Evolutionary conservation across 116 monocot species (phyloP).

Genomic region (Zostera marina): DNA sequence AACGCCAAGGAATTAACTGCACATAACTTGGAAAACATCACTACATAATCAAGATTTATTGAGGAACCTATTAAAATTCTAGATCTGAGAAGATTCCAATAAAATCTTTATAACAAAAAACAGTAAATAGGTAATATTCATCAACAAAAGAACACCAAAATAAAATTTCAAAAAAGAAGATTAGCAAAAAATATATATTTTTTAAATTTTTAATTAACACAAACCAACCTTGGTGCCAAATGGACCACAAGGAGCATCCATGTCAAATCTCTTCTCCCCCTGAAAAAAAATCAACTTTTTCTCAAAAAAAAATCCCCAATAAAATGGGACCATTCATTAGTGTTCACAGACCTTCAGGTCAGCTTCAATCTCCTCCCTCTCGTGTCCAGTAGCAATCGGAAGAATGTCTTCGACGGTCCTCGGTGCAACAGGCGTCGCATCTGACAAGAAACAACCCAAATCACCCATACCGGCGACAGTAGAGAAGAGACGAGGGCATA

Average conservation of each 20-base stretch:
- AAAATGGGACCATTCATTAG: background rate
- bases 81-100: too few species aligned
- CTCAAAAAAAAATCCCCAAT: background rate
- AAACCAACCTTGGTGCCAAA: slow-evolving; percentile 56
- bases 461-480: background rate
- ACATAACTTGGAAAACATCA: too few species aligned
- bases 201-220: too few species aligned
- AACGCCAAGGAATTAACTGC: too few species aligned
- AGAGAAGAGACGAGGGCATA: background rate
- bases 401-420: slow-evolving; percentile 67
- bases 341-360: slow-evolving; percentile 45
- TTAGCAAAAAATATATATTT: too few species aligned
- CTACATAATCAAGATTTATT: too few species aligned
- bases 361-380: slow-evolving; percentile 82
- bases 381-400: slow-evolving; percentile 87
- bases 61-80: too few species aligned
- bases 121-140: too few species aligned
- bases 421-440: slow-evolving; percentile 13
- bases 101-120: too few species aligned
- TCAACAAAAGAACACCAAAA: too few species aligned
- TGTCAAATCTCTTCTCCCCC: slow-evolving; percentile 60
- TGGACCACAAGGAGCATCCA: slow-evolving; percentile 57
- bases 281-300: slow-evolving; percentile 2
- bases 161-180: too few species aligned
- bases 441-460: background rate